Conservation (phyloP, 2,329 filamentous ascomycete species). For the Aspergillus brunneoviolaceus region DNA sequence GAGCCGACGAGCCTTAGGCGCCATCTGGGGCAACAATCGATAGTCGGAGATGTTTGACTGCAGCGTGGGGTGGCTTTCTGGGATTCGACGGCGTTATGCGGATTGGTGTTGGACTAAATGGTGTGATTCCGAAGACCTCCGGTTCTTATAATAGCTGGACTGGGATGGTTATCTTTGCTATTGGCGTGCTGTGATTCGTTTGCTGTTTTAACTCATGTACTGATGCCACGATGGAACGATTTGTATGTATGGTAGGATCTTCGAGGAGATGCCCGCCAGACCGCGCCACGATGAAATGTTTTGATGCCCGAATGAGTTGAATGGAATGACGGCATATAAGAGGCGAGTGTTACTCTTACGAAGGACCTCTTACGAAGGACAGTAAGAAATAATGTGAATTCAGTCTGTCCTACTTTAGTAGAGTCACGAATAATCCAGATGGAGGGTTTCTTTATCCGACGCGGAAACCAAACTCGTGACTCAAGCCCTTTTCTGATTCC, state of each 20-base stretch:
- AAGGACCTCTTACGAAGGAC: too few species aligned
- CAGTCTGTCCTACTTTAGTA: too few species aligned
- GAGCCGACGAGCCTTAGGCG: conserved; percentile 33
- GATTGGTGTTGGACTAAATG: conserved; percentile 5
- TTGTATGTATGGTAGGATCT: conserved; percentile 5
- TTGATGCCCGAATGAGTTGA: conserved; percentile 5
- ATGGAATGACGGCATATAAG: neutral
- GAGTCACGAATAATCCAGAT: neutral
- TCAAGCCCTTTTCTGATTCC: conserved; percentile 8
- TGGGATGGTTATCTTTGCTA: neutral
- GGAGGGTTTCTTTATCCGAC: neutral
- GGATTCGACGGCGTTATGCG: neutral
- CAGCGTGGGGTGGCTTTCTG: neutral
- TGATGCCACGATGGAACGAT: conserved; percentile 5
- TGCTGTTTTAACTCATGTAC: conserved; percentile 1
- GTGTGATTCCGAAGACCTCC: neutral
- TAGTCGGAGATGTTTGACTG: conserved; percentile 14
- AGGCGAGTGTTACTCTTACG: too few species aligned
- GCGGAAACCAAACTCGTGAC: conserved; percentile 21
- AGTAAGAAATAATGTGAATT: too few species aligned
- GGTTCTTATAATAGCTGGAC: neutral
- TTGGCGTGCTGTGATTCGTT: conserved; percentile 5
- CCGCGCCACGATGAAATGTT: neutral
- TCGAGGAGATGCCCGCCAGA: neutral
- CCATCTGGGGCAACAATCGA: conserved; percentile 29